Conservation (phyloP, 257 asterid species). For the Gynochthodes officinalis region DNA sequence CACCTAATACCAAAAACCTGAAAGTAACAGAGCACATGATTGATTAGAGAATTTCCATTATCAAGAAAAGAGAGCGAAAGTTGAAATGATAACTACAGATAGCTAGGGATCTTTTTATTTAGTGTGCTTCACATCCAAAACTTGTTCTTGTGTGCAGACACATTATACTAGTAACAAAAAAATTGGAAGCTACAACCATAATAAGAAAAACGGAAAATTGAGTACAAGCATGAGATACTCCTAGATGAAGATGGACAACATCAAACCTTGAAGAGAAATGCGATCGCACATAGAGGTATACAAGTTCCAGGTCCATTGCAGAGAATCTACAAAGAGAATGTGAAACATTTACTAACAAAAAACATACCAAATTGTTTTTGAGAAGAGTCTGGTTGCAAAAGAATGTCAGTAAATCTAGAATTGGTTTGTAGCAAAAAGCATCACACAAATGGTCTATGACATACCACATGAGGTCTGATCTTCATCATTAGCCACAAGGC, state of each 20-base stretch:
- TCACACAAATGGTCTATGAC: slow-evolving; percentile 5
- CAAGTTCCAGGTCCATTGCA: slow-evolving; percentile 99
- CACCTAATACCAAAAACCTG: slow-evolving; percentile 80
- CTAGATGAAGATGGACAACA: background rate
- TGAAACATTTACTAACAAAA: background rate
- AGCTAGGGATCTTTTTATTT: background rate
- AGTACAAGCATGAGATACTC: background rate
- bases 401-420: background rate
- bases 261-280: slow-evolving; percentile 75
- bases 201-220: background rate
- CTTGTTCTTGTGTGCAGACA: background rate
- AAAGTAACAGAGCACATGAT: slow-evolving; percentile 14
- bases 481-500: slow-evolving; percentile 88
- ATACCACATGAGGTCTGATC: slow-evolving; percentile 95
- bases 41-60: slow-evolving; percentile 6
- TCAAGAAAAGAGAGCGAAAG: background rate
- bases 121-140: background rate
- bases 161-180: background rate
- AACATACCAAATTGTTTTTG: background rate
- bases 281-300: slow-evolving; percentile 69
- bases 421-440: background rate
- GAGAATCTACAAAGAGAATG: slow-evolving; percentile 46
- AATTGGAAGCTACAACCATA: background rate
- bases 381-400: background rate
- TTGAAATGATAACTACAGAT: background rate